Percentiles rank a stretch among this genome's conserved stretches.
Evolutionary conservation across 805 yeast genomes (phyloP).

Genomic region (Schwanniomyces vanrijiae): DNA sequence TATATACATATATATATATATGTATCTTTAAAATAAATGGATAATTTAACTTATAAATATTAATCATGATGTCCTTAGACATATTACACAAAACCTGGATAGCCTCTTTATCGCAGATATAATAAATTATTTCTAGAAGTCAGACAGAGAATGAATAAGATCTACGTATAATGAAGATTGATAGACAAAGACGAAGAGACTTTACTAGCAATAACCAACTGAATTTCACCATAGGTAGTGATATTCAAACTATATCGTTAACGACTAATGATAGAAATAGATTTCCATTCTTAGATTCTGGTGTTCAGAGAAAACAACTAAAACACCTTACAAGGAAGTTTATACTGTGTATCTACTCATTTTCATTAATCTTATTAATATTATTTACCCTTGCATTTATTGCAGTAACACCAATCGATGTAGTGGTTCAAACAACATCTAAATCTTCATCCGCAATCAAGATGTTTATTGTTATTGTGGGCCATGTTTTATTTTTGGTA

Average conservation of each 20-base stretch:
- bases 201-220: neutral
- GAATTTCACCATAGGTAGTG: neutral
- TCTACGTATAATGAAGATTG: neutral
- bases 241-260: neutral
- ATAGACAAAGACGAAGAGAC: neutral
- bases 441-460: slow-evolving; percentile 67
- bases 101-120: neutral
- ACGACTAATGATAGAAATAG: neutral
- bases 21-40: too few species aligned
- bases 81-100: neutral
- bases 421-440: slow-evolving; percentile 57
- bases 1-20: too few species aligned
- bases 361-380: slow-evolving; percentile 23
- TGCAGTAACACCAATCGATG: slow-evolving; percentile 77
- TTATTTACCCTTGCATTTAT: slow-evolving; percentile 50
- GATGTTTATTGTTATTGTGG: slow-evolving; percentile 75
- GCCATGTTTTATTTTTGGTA: slow-evolving; percentile 60
- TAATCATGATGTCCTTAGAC: too few species aligned
- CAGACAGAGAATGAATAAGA: neutral
- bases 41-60: too few species aligned
- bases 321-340: slow-evolving; percentile 16
- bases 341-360: slow-evolving; percentile 28
- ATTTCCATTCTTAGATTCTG: neutral
- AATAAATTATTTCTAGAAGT: neutral
- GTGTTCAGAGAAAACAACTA: neutral